Base-by-base conservation (phyloP, 768 basidiomycete species). In the Macrolepiota dolichaula region DNA sequence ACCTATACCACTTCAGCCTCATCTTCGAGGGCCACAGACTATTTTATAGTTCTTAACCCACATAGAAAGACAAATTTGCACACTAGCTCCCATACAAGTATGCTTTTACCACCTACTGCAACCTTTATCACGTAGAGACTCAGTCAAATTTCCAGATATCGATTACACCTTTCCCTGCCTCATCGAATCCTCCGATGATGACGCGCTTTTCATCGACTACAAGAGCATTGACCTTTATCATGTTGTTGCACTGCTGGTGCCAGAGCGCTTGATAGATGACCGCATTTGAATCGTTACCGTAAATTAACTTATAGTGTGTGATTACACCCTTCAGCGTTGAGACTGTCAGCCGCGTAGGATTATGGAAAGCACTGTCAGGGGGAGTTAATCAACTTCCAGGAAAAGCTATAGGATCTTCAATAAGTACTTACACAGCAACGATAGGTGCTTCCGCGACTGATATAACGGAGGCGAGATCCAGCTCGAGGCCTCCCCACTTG, bases 361-460 rank as follows among this genome's bases (percentile, higher is more conserved):
- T 75, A 77, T 9, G 75, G 69, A 67, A 90, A 89, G 59, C 24
- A 77, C 71, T 67, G 88, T 88, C 42, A 5, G 51, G 27, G 53
- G 24, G 36, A n/a, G 10, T 17, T 19, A 53, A 59, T 22, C 57
- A 59, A 46, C 25, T 1, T 49, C 47, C 7, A n/a, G 19, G 19
- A 4, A 19, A 7, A 5, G 7, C 19, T 11, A 24, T 24, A 27
- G 12, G 19, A 7, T 4, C 47, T 24, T 13, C 32, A 19, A 53
- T 51, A 25, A 54, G 38, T 40, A 57, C 85, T 57, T 70, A 91
- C 92, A 89, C 63, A 10, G 84, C 83, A 49, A 90, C 88, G 29
- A 94, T 74, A 24, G 92, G 92, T 0, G 91, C 92, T 61, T 89
- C 83, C 1, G 87, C 88, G 17, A 86, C 77, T 59, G 85, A 81